Evolutionary conservation across 1,139 yeast species (phyloP).

Genomic region (Saccharomyces hybrid): DNA sequence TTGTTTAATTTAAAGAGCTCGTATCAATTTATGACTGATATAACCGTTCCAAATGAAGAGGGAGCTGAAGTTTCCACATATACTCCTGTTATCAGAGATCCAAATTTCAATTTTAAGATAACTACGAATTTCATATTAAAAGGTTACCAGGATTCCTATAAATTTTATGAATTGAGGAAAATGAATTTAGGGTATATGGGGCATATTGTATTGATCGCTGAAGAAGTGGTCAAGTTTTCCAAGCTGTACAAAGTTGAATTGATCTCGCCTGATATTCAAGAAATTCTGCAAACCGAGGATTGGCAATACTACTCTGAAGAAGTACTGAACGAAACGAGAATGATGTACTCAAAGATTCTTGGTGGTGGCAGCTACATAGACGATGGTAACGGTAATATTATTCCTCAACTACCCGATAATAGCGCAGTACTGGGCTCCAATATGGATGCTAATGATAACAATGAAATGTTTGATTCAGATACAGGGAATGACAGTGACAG

Average conservation of each 20-base stretch:
- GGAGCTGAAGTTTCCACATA: not conserved
- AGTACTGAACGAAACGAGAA: constrained; percentile 80
- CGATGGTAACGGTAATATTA: constrained; percentile 28
- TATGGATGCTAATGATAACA: not conserved
- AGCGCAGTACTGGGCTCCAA: not conserved
- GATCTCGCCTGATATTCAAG: constrained; percentile 33
- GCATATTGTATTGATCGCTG: constrained; percentile 88
- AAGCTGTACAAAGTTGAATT: constrained; percentile 32
- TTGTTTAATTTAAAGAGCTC: constrained; percentile 27
- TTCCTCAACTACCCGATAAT: not conserved
- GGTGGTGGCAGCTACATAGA: constrained; percentile 47
- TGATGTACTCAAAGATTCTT: constrained; percentile 85
- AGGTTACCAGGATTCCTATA: constrained; percentile 72
- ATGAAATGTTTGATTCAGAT: constrained; percentile 3
- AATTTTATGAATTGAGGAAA: constrained; percentile 56
- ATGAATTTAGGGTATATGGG: constrained; percentile 95
- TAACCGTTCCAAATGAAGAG: not conserved
- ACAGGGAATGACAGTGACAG: constrained; percentile 5
- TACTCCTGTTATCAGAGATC: not conserved
- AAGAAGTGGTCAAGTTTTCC: constrained; percentile 91
- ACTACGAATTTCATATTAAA: constrained; percentile 72
- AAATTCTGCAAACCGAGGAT: constrained; percentile 39
- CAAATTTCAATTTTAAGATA: constrained; percentile 47
- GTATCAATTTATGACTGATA: constrained; percentile 16
- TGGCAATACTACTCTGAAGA: constrained; percentile 86